phyloP scores from a whole-genome alignment of 2,329 filamentous ascomycete species.

The Talaromyces sp. region DNA sequence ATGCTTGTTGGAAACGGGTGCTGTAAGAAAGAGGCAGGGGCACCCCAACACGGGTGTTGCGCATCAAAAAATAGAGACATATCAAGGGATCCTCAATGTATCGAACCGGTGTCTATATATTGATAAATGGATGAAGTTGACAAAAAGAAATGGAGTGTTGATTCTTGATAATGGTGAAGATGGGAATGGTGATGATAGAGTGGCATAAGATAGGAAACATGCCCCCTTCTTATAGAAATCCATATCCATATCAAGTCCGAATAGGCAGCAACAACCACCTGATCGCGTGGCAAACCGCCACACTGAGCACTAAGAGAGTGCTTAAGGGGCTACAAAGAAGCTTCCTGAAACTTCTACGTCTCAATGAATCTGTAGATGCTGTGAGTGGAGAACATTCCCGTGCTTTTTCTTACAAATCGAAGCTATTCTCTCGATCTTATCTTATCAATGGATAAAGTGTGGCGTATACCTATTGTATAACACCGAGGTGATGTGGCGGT shows the following conservation, averaged over 20 bases:
- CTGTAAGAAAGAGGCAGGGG: neutral
- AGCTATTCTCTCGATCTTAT: neutral
- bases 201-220: neutral
- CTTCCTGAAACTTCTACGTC: slow-evolving; percentile 5
- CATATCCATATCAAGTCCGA: neutral
- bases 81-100: neutral
- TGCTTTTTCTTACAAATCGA: neutral
- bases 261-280: slow-evolving; percentile 9
- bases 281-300: slow-evolving; percentile 8
- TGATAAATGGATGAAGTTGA: neutral
- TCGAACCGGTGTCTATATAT: neutral
- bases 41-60: neutral
- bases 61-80: neutral
- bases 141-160: neutral
- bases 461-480: neutral
- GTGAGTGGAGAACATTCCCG: neutral
- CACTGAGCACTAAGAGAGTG: neutral
- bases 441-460: neutral
- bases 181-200: neutral
- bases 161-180: too few relatives aligned
- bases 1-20: neutral
- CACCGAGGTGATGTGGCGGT: neutral
- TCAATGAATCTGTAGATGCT: neutral
- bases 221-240: slow-evolving; percentile 6
- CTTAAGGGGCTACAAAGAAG: slow-evolving; percentile 9